Evolutionary conservation across 2,329 filamentous ascomycete species (phyloP), one percentile per base, ranked within the genome.

Genomic region (Byssochlamys sp.): DNA sequence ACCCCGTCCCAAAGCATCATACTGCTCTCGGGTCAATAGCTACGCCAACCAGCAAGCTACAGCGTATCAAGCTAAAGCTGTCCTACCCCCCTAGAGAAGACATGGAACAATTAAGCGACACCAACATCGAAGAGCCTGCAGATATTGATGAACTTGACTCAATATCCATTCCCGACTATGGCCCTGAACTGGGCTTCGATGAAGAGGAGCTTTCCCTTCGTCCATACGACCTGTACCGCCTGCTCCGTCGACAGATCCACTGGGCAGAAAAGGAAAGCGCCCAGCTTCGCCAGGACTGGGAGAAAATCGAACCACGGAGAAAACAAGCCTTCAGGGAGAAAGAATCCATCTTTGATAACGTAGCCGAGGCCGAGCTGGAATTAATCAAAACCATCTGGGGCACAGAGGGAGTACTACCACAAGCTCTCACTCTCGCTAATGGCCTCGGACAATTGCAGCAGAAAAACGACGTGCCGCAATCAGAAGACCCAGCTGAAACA

Each of bases 211-310:
- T 77, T 14, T 60, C 66, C 14, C 69, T 79, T 51, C 69, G 66
- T 33, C 71, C 75, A 1, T 71, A 69, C 12, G 71, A 78, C 52
- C 70, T 78, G 26, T 78, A 74, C 60, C 70, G 75, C 29, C 64
- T 79, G 3, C 69, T 79, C 10, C 75, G 76, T 33, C 71, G 77
- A 24, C 77, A 79, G 62, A 72, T 80, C 24, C 67, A 72, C 57
- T 79, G 77, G 77, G 76, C 77, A 1, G 73, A 77, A 60, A 68
- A 77, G 49, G 77, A 78, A 57, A 67, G 68, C 1, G 61, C 60
- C 4, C 65, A 69, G 35, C 63, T 80, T n/a, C 67, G 71, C 19
- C 63, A 64, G 2, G 71, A 78, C 50, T 75, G 73, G 70, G 68
- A 74, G 51, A 63, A 65, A 35, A 67, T 75, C 31, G 64, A 69